Evolutionary conservation across 352 stramenopile species (phyloP).

Genomic region (Globisporangium lucens): DNA sequence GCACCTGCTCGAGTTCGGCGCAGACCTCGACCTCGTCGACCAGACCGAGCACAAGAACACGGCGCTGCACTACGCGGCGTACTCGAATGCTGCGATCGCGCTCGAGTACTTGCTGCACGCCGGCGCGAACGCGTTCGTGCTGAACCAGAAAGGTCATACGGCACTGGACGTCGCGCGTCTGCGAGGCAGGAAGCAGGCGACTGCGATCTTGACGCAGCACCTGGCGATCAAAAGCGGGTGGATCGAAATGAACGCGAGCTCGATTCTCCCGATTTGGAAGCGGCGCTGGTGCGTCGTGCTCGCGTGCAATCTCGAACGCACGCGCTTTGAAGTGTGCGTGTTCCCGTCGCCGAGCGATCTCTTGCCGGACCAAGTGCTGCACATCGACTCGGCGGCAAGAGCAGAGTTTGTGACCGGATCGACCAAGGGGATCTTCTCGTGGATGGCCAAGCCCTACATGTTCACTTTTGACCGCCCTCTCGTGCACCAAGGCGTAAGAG

Average conservation of each 20-base stretch:
- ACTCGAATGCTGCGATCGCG: conserved; percentile 42
- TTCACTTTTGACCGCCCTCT: conserved; percentile 38
- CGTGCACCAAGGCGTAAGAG: conserved; percentile 29
- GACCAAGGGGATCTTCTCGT: conserved; percentile 28
- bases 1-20: conserved; percentile 55
- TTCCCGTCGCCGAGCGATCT: conserved; percentile 37
- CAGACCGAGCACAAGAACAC: conserved; percentile 43
- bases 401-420: conserved; percentile 19
- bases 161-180: conserved; percentile 59
- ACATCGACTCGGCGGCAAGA: conserved; percentile 33
- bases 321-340: conserved; percentile 50
- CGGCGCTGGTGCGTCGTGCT: conserved; percentile 58
- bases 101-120: conserved; percentile 56
- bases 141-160: conserved; percentile 58
- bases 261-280: conserved; percentile 52
- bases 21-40: conserved; percentile 38
- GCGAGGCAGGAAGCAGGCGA: conserved; percentile 36
- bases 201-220: conserved; percentile 42
- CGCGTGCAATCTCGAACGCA: conserved; percentile 41
- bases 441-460: conserved; percentile 34
- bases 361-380: conserved; percentile 41
- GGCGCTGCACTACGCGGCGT: conserved; percentile 65
- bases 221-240: conserved; percentile 53
- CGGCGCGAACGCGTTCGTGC: conserved; percentile 37
- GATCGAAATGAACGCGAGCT: conserved; percentile 41